Evolutionary conservation across 1,284 basidiomycete species (phyloP), one percentile per base, ranked within the genome.

Genomic region (Cutaneotrichosporon sp.): DNA sequence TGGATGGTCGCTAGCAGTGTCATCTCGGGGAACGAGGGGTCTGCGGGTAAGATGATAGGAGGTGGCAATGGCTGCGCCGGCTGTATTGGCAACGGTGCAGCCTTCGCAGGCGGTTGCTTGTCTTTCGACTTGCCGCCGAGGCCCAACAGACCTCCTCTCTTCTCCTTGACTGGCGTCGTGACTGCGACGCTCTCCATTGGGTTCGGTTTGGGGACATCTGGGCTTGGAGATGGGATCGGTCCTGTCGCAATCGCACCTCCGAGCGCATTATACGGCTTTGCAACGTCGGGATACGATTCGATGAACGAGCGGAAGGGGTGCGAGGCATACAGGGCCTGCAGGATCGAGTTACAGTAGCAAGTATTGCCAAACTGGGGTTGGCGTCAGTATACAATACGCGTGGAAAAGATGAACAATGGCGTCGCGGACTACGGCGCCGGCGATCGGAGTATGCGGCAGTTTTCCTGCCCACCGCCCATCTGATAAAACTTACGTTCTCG

Each of bases 301-400:
- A 90, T 76, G 53, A 88, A 84, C 38, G 87, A 82, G 34, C 88
- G 80, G 67, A 91, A 89, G 0, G 88, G 87, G n/a, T 79, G 74
- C 61, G 87, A 89, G 61, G 86, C 87, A 76, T 97, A 98, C 50
- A 98, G 88, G 84, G 94, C 87, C 74, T 98, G 94, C 12, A 98
- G 81, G 25, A 98, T 90, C 14, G 94, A 97, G 76, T 97, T 98
- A 78, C 88, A 92, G 75, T 98, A 98, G 77, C 87, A 89, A 29
- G 86, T 89, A 71, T 88, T 89, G 39, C 86, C 87, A 75, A 88
- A 88, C 84, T 87, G 62, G 29, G 29, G 29, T 31, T n/a, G n/a
- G n/a, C n/a, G n/a, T n/a, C n/a, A n/a, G n/a, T n/a, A n/a, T n/a
- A n/a, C n/a, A n/a, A n/a, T n/a, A n/a, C n/a, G n/a, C n/a, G n/a